Percentiles rank a stretch among this genome's conserved stretches.
Conservation (phyloP, 2,329 filamentous ascomycete genomes). For the Colletotrichum tanaceti region DNA sequence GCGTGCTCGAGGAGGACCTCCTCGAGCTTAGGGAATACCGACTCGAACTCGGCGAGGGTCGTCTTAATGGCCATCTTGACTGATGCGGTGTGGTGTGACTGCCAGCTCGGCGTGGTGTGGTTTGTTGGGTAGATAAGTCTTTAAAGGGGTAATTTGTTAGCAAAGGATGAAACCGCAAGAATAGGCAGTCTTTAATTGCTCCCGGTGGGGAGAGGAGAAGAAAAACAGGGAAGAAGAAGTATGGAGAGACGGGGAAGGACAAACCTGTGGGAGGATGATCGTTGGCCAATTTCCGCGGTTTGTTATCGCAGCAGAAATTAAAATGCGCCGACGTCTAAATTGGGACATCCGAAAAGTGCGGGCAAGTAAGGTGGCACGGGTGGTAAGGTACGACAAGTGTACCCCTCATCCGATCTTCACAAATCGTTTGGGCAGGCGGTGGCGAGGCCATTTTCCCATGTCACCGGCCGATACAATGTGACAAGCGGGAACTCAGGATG, state of each 20-base stretch:
- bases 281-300: background rate
- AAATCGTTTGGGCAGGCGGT: conserved; percentile 31
- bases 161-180: background rate
- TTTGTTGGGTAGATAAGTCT: background rate
- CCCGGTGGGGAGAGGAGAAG: too few relatives aligned
- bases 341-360: conserved; percentile 25
- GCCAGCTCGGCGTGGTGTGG: conserved; percentile 6
- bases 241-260: conserved; percentile 2
- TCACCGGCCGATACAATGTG: background rate
- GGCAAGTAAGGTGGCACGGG: background rate
- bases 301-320: conserved; percentile 17
- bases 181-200: background rate
- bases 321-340: conserved; percentile 18
- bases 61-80: conserved; percentile 74
- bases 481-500: conserved; percentile 22
- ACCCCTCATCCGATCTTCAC: conserved; percentile 38
- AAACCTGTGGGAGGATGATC: background rate
- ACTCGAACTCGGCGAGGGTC: conserved; percentile 88
- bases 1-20: conserved; percentile 84
- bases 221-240: background rate
- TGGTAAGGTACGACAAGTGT: background rate
- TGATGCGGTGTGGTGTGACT: conserved; percentile 31
- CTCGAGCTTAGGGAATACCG: conserved; percentile 87
- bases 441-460: background rate
- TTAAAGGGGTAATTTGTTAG: conserved; percentile 4